These are phyloP conservation scores for Pseudogymnoascus sp. DNA, from an alignment of 2,329 filamentous ascomycete species.

Conservation along the genomic window DNA sequence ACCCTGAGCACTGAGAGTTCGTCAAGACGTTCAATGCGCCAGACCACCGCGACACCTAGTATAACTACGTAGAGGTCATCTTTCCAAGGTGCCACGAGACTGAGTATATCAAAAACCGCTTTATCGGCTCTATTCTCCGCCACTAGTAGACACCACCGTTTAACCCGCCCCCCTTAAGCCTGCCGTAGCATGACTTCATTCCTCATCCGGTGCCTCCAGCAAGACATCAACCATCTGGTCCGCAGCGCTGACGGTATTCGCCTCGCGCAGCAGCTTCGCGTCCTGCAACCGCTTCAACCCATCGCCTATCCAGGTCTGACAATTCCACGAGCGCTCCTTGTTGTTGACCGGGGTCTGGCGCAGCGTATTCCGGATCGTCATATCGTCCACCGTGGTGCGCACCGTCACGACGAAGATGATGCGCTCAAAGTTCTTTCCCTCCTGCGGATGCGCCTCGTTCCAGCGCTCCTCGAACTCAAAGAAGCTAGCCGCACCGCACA, in stretches of 20 bases:
- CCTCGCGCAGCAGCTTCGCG: background rate
- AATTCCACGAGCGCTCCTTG: conserved; percentile 11
- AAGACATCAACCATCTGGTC: conserved; percentile 9
- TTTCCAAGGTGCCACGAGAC: background rate
- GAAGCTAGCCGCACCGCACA: conserved; percentile 3
- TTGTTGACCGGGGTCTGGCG: conserved; percentile 7
- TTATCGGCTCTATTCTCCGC: background rate
- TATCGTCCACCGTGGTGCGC: conserved; percentile 5
- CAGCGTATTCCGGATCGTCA: conserved; percentile 9
- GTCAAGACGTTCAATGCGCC: background rate
- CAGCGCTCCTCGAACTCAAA: conserved; percentile 11
- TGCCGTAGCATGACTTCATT: background rate
- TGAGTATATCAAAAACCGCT: conserved; percentile 6
- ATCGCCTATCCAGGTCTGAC: conserved; percentile 11
- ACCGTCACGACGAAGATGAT: background rate
- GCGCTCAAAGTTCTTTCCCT: background rate
- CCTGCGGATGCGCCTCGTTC: conserved; percentile 1
- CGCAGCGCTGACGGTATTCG: background rate
- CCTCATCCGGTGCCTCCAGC: conserved; percentile 9
- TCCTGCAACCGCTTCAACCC: background rate
- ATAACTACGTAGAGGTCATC: conserved; percentile 9
- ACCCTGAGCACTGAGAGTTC: background rate
- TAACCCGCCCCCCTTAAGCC: background rate
- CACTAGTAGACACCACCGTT: background rate
- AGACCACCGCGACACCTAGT: background rate